Evolutionary conservation across 306 rosid genomes (phyloP).

Genomic region (Senna siamea): DNA sequence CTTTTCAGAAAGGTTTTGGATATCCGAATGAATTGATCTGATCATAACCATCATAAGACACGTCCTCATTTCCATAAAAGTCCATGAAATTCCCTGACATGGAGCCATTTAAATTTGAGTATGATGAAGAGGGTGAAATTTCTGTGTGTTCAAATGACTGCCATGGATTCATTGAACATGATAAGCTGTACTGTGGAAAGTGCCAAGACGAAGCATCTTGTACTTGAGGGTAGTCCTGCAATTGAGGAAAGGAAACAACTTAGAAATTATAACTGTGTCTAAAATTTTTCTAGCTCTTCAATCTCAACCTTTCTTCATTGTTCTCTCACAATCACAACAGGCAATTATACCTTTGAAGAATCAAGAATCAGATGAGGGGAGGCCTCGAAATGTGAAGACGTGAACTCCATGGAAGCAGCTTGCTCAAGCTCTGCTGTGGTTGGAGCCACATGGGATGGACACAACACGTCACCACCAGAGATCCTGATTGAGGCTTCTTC

Average conservation of each 20-base stretch:
- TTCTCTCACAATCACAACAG: background rate
- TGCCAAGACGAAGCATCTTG: conserved; percentile 49
- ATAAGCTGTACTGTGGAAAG: conserved; percentile 47
- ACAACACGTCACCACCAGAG: conserved; percentile 34
- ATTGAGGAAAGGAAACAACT: too few species aligned
- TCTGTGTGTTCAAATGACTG: conserved; percentile 54
- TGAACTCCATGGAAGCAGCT: conserved; percentile 43
- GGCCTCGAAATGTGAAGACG: conserved; percentile 57
- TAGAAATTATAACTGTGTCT: too few species aligned
- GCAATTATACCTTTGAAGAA: conserved; percentile 70
- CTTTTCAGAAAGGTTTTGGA: conserved; percentile 51
- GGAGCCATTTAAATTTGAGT: conserved; percentile 62
- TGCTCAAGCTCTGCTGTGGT: conserved; percentile 49
- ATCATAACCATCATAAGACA: conserved; percentile 58
- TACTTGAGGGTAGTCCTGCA: conserved; percentile 71
- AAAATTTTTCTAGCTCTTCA: too few species aligned
- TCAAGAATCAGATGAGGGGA: conserved; percentile 82
- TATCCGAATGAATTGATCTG: conserved; percentile 49
- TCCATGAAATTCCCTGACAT: conserved; percentile 60
- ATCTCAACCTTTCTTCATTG: conserved; percentile 21
- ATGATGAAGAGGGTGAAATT: conserved; percentile 64
- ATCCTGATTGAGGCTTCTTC: conserved; percentile 42
- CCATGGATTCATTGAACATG: conserved; percentile 52
- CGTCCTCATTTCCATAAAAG: conserved; percentile 52
- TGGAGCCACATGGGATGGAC: conserved; percentile 49